Evolutionary conservation across 177 flowering plant species (phyloP), one percentile per base, ranked within the genome.

Genomic region (Telopea speciosissima): DNA sequence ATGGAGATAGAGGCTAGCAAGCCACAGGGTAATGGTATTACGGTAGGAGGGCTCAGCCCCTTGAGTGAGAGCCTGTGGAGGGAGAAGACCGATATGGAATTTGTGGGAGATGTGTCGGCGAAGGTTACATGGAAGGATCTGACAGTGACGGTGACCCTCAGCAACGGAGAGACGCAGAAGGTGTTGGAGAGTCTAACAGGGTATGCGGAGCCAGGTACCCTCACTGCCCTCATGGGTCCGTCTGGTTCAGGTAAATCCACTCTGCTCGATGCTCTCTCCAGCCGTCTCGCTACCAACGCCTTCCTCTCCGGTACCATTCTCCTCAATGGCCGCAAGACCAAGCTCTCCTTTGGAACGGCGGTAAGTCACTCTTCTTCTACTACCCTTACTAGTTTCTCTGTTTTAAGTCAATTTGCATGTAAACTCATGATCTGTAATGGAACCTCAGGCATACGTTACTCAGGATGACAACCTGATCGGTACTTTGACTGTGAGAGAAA

Each of bases 241-340:
- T 92, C 99, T 24, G 97, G 97, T 65, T 90, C 97, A 0, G 99
- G 99, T 0, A 94, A 94, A 74, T 92, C 99, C 0, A 94, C 97
- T 1, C 81, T 94, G 19, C 96, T 94, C 3, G 97, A 92, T 70
- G 96, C 99, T n/a, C 91, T 94, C n/a, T 84, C 97, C 17, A 82
- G 99, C 62, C 90, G 99, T 16, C 85, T 92, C 3, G 97, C 99
- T 11, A 68, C 97, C 31, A 94, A 94, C 65, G 96, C 97, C 16
- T 91, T 94, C 79, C 89, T 87, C 33, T 88, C 97, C 3, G 99
- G 99, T 1, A 73, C 86, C 72, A 79, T 91, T 60, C 86, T 90
- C 60, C 89, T 91, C 67, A 91, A 93, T 72, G 98, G 87, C 22
- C 72, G 76, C n/a, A 84, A 81, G 71, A 75, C 73, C 42, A 79